phyloP scores from a whole-genome alignment of 306 rosid genomes.

The Prinsepia uniflora region DNA sequence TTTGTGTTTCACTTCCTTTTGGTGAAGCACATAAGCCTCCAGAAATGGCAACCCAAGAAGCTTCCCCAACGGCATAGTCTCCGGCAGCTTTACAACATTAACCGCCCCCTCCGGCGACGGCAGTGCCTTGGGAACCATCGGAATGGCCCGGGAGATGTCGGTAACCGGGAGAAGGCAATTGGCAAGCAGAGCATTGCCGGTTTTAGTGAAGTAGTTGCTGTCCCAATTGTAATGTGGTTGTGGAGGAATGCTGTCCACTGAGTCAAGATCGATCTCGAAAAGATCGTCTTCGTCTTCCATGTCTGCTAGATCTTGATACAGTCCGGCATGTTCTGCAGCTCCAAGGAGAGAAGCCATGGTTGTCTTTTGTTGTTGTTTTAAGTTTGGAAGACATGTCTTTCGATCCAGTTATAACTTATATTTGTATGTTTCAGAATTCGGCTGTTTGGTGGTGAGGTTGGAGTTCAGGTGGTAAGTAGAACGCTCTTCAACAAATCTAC shows the following conservation, averaged over 20 bases:
- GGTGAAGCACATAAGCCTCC: constrained; percentile 26
- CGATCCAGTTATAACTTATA: background rate
- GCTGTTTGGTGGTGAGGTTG: constrained; percentile 12
- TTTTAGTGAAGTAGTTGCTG: constrained; percentile 29
- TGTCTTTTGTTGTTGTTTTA: background rate
- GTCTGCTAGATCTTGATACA: constrained; percentile 17
- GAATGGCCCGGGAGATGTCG: constrained; percentile 55
- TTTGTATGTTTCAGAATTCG: background rate
- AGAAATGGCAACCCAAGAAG: constrained; percentile 48
- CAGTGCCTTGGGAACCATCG: constrained; percentile 27
- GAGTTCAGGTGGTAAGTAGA: constrained; percentile 57
- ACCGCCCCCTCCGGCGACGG: constrained; percentile 14
- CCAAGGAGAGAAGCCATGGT: constrained; percentile 36
- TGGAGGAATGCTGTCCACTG: constrained; percentile 36
- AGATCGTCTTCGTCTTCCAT: constrained; percentile 64
- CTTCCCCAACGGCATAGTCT: constrained; percentile 41
- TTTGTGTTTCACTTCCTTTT: background rate
- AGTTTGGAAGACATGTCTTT: background rate
- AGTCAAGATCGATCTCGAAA: constrained; percentile 59
- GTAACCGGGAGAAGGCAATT: constrained; percentile 64
- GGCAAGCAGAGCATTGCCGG: constrained; percentile 57
- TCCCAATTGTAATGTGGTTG: constrained; percentile 34
- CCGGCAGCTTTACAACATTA: constrained; percentile 23
- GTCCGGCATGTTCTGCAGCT: constrained; percentile 19
- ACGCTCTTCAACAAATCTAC: constrained; percentile 58